Percentiles rank a stretch among this genome's conserved stretches.
Evolutionary conservation across 1,284 basidiomycete species (phyloP).

Genomic region (Ustilago vetiveriae): DNA sequence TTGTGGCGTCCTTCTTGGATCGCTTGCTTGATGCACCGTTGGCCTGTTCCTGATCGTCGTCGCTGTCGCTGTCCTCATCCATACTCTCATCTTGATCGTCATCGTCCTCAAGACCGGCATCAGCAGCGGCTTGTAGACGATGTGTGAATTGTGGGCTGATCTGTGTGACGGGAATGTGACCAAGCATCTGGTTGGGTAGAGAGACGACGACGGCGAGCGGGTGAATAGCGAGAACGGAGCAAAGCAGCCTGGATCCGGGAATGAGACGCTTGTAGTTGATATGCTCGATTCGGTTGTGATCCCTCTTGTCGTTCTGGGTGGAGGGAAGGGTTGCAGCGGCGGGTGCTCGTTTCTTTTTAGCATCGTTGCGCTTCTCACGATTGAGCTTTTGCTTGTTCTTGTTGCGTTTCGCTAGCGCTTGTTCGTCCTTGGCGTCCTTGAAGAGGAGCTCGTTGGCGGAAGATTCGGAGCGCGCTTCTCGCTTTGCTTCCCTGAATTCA

Average conservation of each 20-base stretch:
- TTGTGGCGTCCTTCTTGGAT: conserved; percentile 15
- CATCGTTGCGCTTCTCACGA: conserved; percentile 60
- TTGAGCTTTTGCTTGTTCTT: conserved; percentile 58
- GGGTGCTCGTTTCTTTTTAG: conserved; percentile 61
- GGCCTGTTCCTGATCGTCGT: conserved; percentile 41
- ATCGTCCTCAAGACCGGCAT: conserved; percentile 71
- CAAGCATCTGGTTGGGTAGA: conserved; percentile 92
- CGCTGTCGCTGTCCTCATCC: conserved; percentile 67
- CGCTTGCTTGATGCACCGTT: conserved; percentile 14
- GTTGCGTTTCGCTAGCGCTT: conserved; percentile 30
- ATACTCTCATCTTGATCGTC: conserved; percentile 65
- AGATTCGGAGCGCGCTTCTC: conserved; percentile 85
- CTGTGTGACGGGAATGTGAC: conserved; percentile 93
- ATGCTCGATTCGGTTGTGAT: conserved; percentile 81
- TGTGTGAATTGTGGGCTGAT: conserved; percentile 85
- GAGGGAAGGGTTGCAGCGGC: conserved; percentile 7
- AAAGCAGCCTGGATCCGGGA: conserved; percentile 85
- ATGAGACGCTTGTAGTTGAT: conserved; percentile 92
- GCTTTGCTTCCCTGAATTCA: conserved; percentile 86
- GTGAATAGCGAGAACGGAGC: conserved; percentile 84
- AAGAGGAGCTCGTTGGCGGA: conserved; percentile 76
- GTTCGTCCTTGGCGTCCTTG: conserved; percentile 56
- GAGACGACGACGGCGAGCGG: conserved; percentile 91
- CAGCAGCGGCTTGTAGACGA: conserved; percentile 69
- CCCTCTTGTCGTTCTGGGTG: conserved; percentile 56